A percentile compares a stretch with the other conserved stretches of the same genome.
These are phyloP conservation scores for Puccinellia tenuiflora DNA, from an alignment of 176 grass and related monocot species.

Conservation along the genomic window DNA sequence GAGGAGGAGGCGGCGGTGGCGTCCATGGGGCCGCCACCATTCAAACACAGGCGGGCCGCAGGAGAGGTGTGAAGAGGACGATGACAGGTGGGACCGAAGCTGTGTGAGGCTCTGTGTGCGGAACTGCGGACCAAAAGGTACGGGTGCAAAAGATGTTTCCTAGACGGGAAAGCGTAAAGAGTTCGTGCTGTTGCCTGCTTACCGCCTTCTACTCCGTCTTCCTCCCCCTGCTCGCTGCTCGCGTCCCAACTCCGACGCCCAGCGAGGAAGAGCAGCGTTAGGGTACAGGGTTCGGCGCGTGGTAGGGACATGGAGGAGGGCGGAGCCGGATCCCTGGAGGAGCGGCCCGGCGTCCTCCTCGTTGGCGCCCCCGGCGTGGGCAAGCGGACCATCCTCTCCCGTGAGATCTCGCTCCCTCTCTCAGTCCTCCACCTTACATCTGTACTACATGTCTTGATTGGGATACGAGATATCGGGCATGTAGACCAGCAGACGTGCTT, in stretches of 20 bases:
- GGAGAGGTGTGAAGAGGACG: neutral
- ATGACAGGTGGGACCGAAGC: conserved; percentile 18
- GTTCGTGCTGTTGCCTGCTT: neutral
- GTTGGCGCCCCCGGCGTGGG: conserved; percentile 74
- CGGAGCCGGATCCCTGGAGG: conserved; percentile 54
- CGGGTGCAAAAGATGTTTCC: neutral
- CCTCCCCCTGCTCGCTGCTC: conserved; percentile 12
- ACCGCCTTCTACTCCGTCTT: neutral
- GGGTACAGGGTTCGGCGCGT: conserved; percentile 18
- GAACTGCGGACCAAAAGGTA: neutral
- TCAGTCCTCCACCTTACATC: neutral
- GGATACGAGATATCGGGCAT: neutral
- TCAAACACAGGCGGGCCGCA: conserved; percentile 44
- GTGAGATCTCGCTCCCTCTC: conserved; percentile 42
- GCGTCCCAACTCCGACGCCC: neutral
- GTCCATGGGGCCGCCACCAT: conserved; percentile 78
- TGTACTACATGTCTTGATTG: conserved; percentile 3
- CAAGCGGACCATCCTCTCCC: conserved; percentile 85
- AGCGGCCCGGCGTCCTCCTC: conserved; percentile 61
- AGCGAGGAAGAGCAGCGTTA: neutral
- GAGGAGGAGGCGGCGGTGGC: conserved; percentile 23
- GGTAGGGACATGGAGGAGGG: conserved; percentile 31
- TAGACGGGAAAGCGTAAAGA: neutral
- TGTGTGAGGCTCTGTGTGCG: neutral
- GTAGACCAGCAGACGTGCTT: neutral